Conservation (phyloP, 2,329 filamentous ascomycete genomes). For the Dryadomyces quercivorus region DNA sequence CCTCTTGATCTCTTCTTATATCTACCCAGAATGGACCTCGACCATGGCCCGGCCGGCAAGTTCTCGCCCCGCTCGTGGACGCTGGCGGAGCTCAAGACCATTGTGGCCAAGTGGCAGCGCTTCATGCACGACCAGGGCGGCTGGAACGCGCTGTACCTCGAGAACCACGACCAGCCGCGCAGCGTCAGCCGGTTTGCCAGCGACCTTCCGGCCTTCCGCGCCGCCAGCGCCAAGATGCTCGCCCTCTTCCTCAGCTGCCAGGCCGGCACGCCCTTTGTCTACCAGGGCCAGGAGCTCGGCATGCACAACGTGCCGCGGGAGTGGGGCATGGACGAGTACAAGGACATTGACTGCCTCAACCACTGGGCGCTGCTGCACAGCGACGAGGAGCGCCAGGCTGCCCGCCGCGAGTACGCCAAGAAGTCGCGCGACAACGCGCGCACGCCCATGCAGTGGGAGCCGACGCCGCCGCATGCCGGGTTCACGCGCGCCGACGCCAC, state of each 20-base stretch:
- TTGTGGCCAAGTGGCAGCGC: constrained; percentile 21
- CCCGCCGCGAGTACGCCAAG: neutral
- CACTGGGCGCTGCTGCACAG: neutral
- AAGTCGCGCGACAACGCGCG: constrained; percentile 7
- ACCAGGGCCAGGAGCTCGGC: constrained; percentile 47
- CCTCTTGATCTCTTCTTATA: neutral
- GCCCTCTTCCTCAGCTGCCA: constrained; percentile 31
- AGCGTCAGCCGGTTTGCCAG: constrained; percentile 38
- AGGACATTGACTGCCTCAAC: constrained; percentile 23
- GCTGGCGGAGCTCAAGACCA: constrained; percentile 1
- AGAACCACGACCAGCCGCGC: constrained; percentile 50
- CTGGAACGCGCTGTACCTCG: constrained; percentile 47
- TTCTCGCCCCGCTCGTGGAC: constrained; percentile 3
- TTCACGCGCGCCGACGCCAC: neutral
- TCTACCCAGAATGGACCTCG: constrained; percentile 1
- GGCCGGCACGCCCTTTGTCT: constrained; percentile 42
- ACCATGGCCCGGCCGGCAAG: constrained; percentile 4
- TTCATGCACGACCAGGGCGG: constrained; percentile 38
- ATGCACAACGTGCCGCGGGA: constrained; percentile 37
- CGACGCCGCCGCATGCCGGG: neutral
- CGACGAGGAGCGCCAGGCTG: neutral
- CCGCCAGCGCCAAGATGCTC: constrained; percentile 37
- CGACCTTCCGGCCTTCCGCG: constrained; percentile 23
- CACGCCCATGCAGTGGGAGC: constrained; percentile 6
- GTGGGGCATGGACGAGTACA: constrained; percentile 35